phyloP scores from a whole-genome alignment of 2,329 filamentous ascomycete genomes.

The Epichloe gansuensis region DNA sequence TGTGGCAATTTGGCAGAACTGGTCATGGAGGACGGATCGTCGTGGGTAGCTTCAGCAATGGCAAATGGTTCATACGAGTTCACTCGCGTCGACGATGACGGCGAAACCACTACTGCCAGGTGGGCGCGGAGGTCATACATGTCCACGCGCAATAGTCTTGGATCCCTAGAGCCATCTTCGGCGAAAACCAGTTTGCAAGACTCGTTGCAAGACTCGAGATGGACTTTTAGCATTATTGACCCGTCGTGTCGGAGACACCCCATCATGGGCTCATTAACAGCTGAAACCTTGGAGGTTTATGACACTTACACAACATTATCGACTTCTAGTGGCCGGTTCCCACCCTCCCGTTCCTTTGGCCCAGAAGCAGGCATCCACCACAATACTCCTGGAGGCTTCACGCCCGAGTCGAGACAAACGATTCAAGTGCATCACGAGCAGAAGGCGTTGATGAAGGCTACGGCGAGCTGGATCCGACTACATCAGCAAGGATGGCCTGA shows the following conservation, averaged over 20 bases:
- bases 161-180: conserved; percentile 10
- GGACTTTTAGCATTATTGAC: conserved; percentile 67
- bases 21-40: conserved; percentile 48
- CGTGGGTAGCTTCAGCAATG: conserved; percentile 42
- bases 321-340: conserved; percentile 33
- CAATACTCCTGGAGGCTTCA: conserved; percentile 10
- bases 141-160: conserved; percentile 7
- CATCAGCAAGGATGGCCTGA: conserved; percentile 24
- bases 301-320: conserved; percentile 52
- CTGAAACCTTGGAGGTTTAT: conserved; percentile 51
- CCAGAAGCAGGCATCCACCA: conserved; percentile 11
- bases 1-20: conserved; percentile 48
- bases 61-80: conserved; percentile 54
- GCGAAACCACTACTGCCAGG: conserved; percentile 46
- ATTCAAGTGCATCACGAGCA: conserved; percentile 19
- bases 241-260: conserved; percentile 57
- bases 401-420: conserved; percentile 18
- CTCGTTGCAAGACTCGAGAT: conserved; percentile 36
- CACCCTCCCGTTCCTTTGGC: conserved; percentile 28
- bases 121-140: conserved; percentile 46
- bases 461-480: conserved; percentile 25
- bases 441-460: conserved; percentile 25
- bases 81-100: conserved; percentile 42
- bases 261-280: conserved; percentile 56
- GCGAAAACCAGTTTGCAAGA: conserved; percentile 14